Conservation (phyloP, 768 basidiomycete species). For the Kwoniella shandongensis region DNA sequence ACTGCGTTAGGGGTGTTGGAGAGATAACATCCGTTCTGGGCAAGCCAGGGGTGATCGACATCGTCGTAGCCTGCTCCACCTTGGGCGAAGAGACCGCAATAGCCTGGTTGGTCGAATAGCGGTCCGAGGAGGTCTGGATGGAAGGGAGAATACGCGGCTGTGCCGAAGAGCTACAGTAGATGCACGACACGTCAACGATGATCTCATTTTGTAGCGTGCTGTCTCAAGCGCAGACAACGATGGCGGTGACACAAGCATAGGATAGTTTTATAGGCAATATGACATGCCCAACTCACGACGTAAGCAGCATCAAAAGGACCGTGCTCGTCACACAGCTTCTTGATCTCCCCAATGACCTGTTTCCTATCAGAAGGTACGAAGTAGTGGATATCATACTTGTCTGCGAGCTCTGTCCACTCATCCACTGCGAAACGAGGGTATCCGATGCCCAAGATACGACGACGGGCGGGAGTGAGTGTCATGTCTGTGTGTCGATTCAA, state of each 20-base stretch:
- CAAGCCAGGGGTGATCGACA: conserved; percentile 19
- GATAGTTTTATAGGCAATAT: no score
- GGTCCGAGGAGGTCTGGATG: conserved; percentile 26
- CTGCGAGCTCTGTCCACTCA: conserved; percentile 22
- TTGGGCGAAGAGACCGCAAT: conserved; percentile 31
- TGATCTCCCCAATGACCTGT: conserved; percentile 26
- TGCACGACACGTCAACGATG: no score
- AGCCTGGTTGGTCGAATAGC: conserved; percentile 17
- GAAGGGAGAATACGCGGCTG: conserved; percentile 12
- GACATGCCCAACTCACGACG: conserved; percentile 14
- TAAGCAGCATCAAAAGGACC: conserved; percentile 32
- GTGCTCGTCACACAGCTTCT: conserved; percentile 24
- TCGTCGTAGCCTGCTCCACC: conserved; percentile 35
- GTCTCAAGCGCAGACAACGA: no score
- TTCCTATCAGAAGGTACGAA: conserved; percentile 22
- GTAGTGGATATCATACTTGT: conserved; percentile 31
- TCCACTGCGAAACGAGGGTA: conserved; percentile 25
- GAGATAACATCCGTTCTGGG: conserved; percentile 17
- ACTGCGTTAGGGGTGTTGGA: conserved; percentile 34
- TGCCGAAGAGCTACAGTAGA: conserved; percentile 11
- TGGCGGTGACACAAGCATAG: neutral
- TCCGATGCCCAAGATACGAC: conserved; percentile 24
- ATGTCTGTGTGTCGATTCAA: neutral
- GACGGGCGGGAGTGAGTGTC: conserved; percentile 6
- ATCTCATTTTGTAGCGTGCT: no score